Base-by-base conservation (phyloP, 345 rosid species). In the Heritiera fomes region DNA sequence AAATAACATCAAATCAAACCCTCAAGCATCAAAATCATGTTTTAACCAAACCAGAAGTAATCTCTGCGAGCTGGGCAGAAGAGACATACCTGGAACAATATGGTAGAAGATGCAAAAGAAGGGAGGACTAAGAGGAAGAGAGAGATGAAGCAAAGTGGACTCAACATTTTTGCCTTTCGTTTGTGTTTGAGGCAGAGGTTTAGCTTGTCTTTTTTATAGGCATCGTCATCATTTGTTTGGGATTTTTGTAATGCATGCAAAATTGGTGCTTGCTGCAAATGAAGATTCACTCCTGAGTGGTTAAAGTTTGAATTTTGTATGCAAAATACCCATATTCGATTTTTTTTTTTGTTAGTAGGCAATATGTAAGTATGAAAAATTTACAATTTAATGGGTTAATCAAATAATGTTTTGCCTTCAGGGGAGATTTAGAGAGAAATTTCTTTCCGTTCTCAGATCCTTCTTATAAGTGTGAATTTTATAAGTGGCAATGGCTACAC, bases 51-150 rank as follows among this genome's bases (percentile, higher is more conserved):
- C 6, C 60, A 18, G 2, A 18, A 32, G 60, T 5, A 20, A 14
- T 10, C 38, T 60, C 34, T 10, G 14, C 6, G 4, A 2, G 64
- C 28, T 23, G 64, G 64, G 32, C 38, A 60, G 40, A 13, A 23
- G 46, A 18, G 0, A 46, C 7, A 8, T 68, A 87, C 97, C 92
- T 93, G 95, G 73, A 93, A 89, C 68, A 90, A 41, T 18, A 91
- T 14, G 63, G 89, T 79, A 55, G 96, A 59, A 53, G 86, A 56
- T 14, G 87, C 75, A 49, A 83, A 75, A 75, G 87, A 46, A 17
- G 87, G 84, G 75, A 80, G 82, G 83, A 75, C 38, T 53, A 79
- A 73, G 73, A 88, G 71, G 82, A 83, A 80, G 64, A 87, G 71
- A 67, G 58, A 47, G 81, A 80, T 56, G 82, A 82, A 71, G 75